Percentiles rank a stretch among this genome's conserved stretches.
Evolutionary conservation across 441 rosid genomes (phyloP).

Genomic region (Mallotus repandus): DNA sequence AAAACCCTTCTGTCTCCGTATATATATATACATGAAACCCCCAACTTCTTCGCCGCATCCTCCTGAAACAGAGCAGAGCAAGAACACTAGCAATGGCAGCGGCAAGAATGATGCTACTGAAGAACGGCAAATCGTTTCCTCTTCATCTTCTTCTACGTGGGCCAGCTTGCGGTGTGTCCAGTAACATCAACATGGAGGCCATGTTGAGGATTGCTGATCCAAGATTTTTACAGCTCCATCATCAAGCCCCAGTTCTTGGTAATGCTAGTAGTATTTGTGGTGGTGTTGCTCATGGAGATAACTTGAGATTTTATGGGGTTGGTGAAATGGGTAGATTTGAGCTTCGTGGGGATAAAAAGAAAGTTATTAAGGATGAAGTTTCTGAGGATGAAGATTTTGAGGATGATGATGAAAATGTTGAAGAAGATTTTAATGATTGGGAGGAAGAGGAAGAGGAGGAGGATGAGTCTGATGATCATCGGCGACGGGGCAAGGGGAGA

Average conservation of each 20-base stretch:
- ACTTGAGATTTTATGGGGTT: neutral
- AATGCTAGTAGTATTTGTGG: no score
- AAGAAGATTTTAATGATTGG: neutral
- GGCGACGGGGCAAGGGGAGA: no score
- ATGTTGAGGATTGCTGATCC: neutral
- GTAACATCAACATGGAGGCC: neutral
- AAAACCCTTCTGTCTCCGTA: no score
- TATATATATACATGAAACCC: neutral
- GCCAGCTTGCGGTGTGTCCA: neutral
- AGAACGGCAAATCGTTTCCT: conserved; percentile 11
- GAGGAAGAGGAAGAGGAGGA: neutral
- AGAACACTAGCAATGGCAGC: neutral
- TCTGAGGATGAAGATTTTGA: neutral
- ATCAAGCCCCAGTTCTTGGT: neutral
- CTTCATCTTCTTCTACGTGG: conserved; percentile 12
- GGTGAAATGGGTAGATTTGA: neutral
- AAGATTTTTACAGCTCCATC: neutral
- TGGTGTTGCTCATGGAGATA: neutral
- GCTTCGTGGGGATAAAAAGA: neutral
- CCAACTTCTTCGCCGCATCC: neutral
- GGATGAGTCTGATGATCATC: no score
- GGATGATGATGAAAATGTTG: neutral
- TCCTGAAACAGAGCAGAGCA: neutral
- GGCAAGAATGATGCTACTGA: conserved; percentile 3
- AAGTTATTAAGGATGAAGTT: neutral